A percentile compares a stretch with the other conserved stretches of the same genome.
Conservation (phyloP, 768 basidiomycete species). For the Hygrophorus pudorinus region DNA sequence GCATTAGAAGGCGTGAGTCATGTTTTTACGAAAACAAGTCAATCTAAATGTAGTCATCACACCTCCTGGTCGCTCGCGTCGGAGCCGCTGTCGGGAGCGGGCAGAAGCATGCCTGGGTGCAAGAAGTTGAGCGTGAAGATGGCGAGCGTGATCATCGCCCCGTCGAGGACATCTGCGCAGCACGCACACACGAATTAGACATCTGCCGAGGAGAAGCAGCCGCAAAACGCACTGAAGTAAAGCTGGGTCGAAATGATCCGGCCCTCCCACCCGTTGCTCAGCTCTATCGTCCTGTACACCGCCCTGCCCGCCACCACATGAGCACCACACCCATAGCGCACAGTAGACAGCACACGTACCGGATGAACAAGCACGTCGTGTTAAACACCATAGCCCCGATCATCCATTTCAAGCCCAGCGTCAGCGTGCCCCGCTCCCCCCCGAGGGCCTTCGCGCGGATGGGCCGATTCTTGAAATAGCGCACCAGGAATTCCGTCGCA, state of each 20-base stretch:
- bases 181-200: neutral
- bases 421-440: slow-evolving; percentile 9
- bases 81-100: no score
- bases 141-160: slow-evolving; percentile 37
- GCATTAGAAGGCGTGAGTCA: no score
- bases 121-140: slow-evolving; percentile 38
- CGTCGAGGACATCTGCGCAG: slow-evolving; percentile 38
- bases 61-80: no score
- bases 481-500: slow-evolving; percentile 36
- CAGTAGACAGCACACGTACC: slow-evolving; percentile 19
- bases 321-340: neutral
- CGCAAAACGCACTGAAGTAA: slow-evolving; percentile 28
- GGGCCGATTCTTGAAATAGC: slow-evolving; percentile 28
- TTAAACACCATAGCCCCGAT: slow-evolving; percentile 26
- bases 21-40: no score
- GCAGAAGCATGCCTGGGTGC: slow-evolving; percentile 35
- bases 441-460: slow-evolving; percentile 10
- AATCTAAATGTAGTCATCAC: no score
- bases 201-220: neutral
- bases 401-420: slow-evolving; percentile 27
- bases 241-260: slow-evolving; percentile 37
- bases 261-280: slow-evolving; percentile 42
- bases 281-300: slow-evolving; percentile 43
- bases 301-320: slow-evolving; percentile 21
- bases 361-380: slow-evolving; percentile 35